Evolutionary conservation across 164 flowering plant species (phyloP), one percentile per base, ranked within the genome.

Genomic region (Dillenia suffruticosa): DNA sequence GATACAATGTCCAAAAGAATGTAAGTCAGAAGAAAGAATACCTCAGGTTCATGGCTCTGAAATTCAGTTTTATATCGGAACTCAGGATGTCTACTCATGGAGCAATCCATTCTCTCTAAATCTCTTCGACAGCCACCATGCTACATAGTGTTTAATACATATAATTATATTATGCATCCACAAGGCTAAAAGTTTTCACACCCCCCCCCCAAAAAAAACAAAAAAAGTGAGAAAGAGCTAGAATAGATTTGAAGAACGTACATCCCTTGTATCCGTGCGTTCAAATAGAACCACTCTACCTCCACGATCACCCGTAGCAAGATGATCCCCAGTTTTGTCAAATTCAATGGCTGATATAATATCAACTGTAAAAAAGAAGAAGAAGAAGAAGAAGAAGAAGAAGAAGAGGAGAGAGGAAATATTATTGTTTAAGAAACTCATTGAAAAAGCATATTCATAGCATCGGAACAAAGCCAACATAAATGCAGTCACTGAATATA

Each of bases 21-120:
- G 19, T 12, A 19, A 47, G 43, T 5, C 24, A 49, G 26, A 11
- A 56, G 17, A 52, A 51, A 32, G 55, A 32, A 62, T 68, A 87
- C 96, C 93, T 89, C 96, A 51, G 96, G 96, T 68, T 89, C 96
- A 66, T 89, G 96, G 68, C 96, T 89, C 74, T 89, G 96, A 65
- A 89, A 87, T 65, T 89, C 96, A 22, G 96, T 89, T 74, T 89
- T 87, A 64, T 89, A 89, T 17, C 88, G 89, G 54, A 85, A 89
- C 65, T 89, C 96, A 16, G 96, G 93, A 70, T 85, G 93, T 77
- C 82, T 78, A 57, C 64, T 69, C 16, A 74, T 62, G 44, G 79
- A 62, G 63, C 73, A 77, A 67, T 85, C 96, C 66, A 66, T 69
- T 45, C 74, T 79, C 77, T 89, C 96, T 61, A 81, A 68, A 77